These are phyloP conservation scores for Ascochyta rabiei DNA, from an alignment of 2,329 filamentous ascomycete species.

Conservation along the genomic window DNA sequence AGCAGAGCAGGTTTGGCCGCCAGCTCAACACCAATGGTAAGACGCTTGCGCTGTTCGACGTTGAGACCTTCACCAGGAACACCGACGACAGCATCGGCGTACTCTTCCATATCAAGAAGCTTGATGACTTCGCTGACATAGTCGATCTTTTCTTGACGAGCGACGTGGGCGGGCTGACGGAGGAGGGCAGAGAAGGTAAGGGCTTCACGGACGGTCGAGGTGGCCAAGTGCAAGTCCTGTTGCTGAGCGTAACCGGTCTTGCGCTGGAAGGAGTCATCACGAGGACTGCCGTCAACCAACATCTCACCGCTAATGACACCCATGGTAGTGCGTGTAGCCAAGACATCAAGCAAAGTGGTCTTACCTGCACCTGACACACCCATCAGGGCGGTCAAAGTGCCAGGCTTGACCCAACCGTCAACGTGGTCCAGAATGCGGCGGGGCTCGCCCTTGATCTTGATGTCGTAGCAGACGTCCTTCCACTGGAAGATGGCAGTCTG, in stretches of 20 bases:
- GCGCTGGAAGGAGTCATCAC: constrained; percentile 84
- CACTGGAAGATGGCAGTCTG: constrained; percentile 85
- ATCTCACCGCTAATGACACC: constrained; percentile 88
- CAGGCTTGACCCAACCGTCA: constrained; percentile 92
- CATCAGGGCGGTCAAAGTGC: constrained; percentile 85
- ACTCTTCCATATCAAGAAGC: constrained; percentile 86
- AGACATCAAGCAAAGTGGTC: constrained; percentile 84
- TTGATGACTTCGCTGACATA: constrained; percentile 93
- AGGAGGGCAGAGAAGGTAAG: constrained; percentile 85
- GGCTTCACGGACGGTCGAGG: constrained; percentile 85
- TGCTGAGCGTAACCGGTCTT: constrained; percentile 94
- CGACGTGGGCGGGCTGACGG: constrained; percentile 77
- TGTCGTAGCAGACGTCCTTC: constrained; percentile 78
- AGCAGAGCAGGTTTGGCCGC: constrained; percentile 89
- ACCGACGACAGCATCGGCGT: constrained; percentile 89
- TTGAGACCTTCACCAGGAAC: constrained; percentile 81
- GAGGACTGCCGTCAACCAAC: constrained; percentile 75
- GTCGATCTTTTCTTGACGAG: constrained; percentile 76
- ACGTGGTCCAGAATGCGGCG: constrained; percentile 83
- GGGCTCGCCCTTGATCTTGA: constrained; percentile 78
- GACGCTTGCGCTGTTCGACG: constrained; percentile 71
- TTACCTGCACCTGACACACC: constrained; percentile 93
- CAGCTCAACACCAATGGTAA: constrained; percentile 95
- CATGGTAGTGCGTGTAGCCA: constrained; percentile 86
- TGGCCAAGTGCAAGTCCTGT: constrained; percentile 86